Percentiles rank a stretch among this genome's conserved stretches.
Evolutionary conservation across 192 early-diverging fungal species (phyloP).

Genomic region (Coemansia sp.): DNA sequence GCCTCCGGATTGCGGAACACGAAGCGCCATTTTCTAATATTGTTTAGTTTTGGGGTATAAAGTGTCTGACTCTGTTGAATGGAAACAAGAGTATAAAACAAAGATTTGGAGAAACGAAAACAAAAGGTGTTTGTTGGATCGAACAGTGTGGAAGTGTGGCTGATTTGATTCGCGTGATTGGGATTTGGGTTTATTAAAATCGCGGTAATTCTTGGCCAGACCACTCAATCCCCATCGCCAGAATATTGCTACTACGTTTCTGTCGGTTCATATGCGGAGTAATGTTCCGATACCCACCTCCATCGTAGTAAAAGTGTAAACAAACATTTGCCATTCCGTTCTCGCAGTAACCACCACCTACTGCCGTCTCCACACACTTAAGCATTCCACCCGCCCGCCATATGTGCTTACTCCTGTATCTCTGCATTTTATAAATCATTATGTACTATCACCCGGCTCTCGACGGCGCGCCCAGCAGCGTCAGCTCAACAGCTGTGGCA

Average conservation of each 20-base stretch:
- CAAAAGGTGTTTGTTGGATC: no score
- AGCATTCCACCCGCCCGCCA: no score
- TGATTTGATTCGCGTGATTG: neutral
- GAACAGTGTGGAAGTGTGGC: neutral
- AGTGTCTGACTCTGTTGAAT: no score
- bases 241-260: neutral
- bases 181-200: neutral
- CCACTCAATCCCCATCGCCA: neutral
- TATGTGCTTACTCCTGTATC: no score
- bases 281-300: no score
- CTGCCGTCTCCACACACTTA: no score
- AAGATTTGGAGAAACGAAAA: no score
- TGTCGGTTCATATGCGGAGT: no score
- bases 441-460: conserved; percentile 40
- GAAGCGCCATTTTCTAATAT: conserved; percentile 70
- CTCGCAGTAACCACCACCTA: no score
- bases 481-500: conserved; percentile 26
- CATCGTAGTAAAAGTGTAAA: conserved; percentile 10
- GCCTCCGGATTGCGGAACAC: conserved; percentile 79
- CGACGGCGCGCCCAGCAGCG: conserved; percentile 48
- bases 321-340: neutral
- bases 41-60: no score
- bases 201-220: neutral
- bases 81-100: no score
- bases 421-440: no score